These are phyloP conservation scores for Calocybe gambosa DNA, from an alignment of 1,284 basidiomycete species.

Conservation along the genomic window DNA sequence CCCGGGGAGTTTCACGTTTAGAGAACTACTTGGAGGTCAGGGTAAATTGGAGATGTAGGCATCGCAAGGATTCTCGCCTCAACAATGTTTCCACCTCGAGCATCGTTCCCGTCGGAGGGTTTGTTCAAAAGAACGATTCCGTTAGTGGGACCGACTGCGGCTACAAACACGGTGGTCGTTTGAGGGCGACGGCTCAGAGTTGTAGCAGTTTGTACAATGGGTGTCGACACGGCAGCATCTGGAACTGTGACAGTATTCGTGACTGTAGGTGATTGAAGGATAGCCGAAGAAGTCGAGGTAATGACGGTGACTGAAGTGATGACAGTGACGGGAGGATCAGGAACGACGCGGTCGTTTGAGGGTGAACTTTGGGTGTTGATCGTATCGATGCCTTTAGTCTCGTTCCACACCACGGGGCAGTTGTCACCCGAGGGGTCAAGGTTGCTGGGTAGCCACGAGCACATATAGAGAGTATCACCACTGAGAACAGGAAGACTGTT, in stretches of 20 bases:
- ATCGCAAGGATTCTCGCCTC: constrained; percentile 12
- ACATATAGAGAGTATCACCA: constrained; percentile 45
- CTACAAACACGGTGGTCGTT: constrained; percentile 16
- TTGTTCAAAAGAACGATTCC: constrained; percentile 11
- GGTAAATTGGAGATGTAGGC: not conserved
- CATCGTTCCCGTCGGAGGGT: constrained; percentile 16
- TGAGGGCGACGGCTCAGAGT: constrained; percentile 1
- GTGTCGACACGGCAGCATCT: constrained; percentile 8
- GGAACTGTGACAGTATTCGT: constrained; percentile 6
- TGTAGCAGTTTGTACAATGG: constrained; percentile 4
- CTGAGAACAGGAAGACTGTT: constrained; percentile 49
- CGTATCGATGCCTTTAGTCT: constrained; percentile 17
- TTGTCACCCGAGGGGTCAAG: constrained; percentile 37
- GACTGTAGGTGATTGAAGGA: not conserved
- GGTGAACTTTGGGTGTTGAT: constrained; percentile 5
- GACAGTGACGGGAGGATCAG: constrained; percentile 2
- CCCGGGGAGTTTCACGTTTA: constrained; percentile 18
- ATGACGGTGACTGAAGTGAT: constrained; percentile 3
- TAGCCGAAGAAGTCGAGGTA: constrained; percentile 4
- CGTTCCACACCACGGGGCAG: constrained; percentile 56
- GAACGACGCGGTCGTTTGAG: not conserved
- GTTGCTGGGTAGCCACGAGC: constrained; percentile 47
- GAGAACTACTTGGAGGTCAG: constrained; percentile 11
- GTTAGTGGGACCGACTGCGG: constrained; percentile 9
- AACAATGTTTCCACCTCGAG: constrained; percentile 12